Percentiles rank a stretch among this genome's conserved stretches.
Conservation (phyloP, 768 basidiomycete species). For the Pisolithus marmoratus region DNA sequence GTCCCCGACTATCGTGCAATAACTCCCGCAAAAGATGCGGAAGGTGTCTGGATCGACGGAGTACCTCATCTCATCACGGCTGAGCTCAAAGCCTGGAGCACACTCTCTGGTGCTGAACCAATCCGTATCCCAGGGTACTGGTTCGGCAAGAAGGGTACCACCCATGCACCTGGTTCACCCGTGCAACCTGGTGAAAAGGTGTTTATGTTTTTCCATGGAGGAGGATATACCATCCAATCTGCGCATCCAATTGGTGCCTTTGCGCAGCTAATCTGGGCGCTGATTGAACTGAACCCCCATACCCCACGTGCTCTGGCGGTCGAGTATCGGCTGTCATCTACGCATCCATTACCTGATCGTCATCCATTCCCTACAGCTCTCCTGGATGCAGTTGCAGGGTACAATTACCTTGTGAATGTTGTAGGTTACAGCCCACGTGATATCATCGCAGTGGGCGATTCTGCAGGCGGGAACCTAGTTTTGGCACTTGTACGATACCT, state of each 20-base stretch:
- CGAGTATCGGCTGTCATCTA: slow-evolving; percentile 66
- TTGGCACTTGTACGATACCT: slow-evolving; percentile 60
- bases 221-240: slow-evolving; percentile 47
- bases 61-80: slow-evolving; percentile 26
- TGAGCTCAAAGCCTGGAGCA: slow-evolving; percentile 22
- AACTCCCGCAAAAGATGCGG: slow-evolving; percentile 5
- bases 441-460: slow-evolving; percentile 72
- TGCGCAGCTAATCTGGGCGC: slow-evolving; percentile 38
- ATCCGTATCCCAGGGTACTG: slow-evolving; percentile 53
- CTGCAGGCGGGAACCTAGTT: slow-evolving; percentile 71
- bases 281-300: slow-evolving; percentile 39
- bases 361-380: slow-evolving; percentile 73
- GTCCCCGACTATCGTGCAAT: slow-evolving; percentile 11
- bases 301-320: slow-evolving; percentile 50
- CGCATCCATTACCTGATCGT: slow-evolving; percentile 33
- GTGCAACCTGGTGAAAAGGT: slow-evolving; percentile 50
- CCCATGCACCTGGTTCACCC: slow-evolving; percentile 25
- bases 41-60: slow-evolving; percentile 30
- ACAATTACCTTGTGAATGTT: slow-evolving; percentile 57
- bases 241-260: slow-evolving; percentile 47
- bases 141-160: slow-evolving; percentile 39
- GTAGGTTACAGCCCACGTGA: slow-evolving; percentile 52
- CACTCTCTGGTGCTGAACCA: slow-evolving; percentile 33
- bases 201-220: slow-evolving; percentile 58
- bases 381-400: slow-evolving; percentile 69